Percentiles rank a stretch among this genome's conserved stretches.
These are phyloP conservation scores for Lentinula lateritia DNA, from an alignment of 768 basidiomycete genomes.

Conservation along the genomic window DNA sequence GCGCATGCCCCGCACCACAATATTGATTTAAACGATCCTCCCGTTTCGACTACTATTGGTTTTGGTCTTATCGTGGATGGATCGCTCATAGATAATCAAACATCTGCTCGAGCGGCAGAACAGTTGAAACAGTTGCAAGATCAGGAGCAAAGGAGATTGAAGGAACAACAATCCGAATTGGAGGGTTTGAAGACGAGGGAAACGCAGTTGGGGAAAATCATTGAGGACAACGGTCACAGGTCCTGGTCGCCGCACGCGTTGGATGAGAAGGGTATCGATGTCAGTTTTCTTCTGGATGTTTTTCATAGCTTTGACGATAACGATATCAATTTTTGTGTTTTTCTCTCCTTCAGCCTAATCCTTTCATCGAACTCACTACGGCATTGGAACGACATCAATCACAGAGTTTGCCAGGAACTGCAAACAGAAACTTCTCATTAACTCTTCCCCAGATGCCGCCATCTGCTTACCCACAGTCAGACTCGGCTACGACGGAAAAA, in stretches of 20 bases:
- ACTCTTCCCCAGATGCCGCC: neutral
- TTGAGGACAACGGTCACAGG: neutral
- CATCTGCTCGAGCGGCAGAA: neutral
- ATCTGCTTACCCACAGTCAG: neutral
- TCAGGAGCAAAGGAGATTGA: neutral
- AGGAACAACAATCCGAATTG: neutral
- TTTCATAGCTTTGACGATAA: neutral
- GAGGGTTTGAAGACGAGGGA: neutral
- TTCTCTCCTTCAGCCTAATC: neutral
- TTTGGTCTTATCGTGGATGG: neutral
- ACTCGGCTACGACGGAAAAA: neutral
- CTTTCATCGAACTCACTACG: constrained; percentile 2
- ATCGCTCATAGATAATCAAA: neutral
- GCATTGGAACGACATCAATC: constrained; percentile 5
- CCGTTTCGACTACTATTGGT: neutral
- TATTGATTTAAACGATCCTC: neutral
- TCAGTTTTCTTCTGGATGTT: neutral
- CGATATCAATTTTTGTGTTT: neutral
- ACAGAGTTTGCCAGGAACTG: neutral
- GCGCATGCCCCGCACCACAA: neutral
- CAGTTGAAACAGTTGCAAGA: neutral
- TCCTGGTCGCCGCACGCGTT: neutral
- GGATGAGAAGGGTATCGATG: constrained; percentile 6
- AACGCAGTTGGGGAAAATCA: neutral
- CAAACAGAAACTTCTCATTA: neutral